Base-by-base conservation (phyloP, 805 yeast genomes). In the Clavispora vitiphila region DNA sequence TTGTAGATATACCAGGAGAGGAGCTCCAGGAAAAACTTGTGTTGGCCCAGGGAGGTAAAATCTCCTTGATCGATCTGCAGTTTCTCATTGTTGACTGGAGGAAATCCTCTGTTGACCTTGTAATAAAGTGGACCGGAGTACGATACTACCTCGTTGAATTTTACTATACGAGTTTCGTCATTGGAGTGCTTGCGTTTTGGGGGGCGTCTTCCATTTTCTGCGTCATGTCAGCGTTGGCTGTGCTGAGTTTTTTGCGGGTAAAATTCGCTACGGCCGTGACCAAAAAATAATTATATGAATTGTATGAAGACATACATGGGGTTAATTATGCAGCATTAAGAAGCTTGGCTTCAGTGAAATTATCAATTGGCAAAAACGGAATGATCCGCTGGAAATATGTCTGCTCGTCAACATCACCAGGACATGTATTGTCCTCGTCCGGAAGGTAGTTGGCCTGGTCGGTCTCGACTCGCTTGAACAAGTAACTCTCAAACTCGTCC, bases 401-500 rank as follows among this genome's bases (percentile, higher is more conserved):
- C 10, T 42, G 48, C 43, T 69, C 72, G 43, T 56, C 51, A n/a
- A 58, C 49, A 20, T 49, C 55, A 9, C 15, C 24, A 3, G 39
- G 14, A 8, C 34, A 20, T 12, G 16, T 4, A 12, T 32, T 16
- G 22, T 36, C 45, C 8, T 18, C 31, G 5, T 38, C 39, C 6
- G 49, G 51, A 20, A 47, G 24, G 24, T 29, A 37, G 34, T 44
- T 41, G 21, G 47, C 44, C 38, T 44, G 53, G 41, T 50, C 53
- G 2, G 51, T 43, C 38, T 52, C 55, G 22, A 52, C 60, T 37
- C 62, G 56, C 7, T 51, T 52, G 39, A 53, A 54, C 44, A 72
- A 55, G 44, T 65, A 76, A 5, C 45, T 40, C 48, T 72, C 76
- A 53, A 74, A 74, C 49, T 76, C 80, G 11, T 66, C 64, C 18